Percentiles rank a stretch among this genome's conserved stretches.
These are phyloP conservation scores for Candida michaelii DNA, from an alignment of 805 yeast species.

Conservation along the genomic window DNA sequence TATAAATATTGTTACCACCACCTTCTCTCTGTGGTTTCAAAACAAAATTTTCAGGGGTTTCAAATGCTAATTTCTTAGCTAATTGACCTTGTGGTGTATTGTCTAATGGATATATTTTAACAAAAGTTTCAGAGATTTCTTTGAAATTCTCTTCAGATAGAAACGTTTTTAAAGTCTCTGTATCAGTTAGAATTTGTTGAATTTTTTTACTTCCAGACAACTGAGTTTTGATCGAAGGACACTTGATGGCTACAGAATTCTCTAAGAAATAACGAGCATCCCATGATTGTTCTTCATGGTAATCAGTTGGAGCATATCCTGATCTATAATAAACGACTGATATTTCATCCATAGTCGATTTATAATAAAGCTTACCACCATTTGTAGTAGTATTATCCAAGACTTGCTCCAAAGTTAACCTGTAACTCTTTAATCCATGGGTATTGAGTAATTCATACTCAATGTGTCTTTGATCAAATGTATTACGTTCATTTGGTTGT, in stretches of 20 bases:
- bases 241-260: constrained; percentile 76
- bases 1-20: constrained; percentile 94
- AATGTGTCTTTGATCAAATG: constrained; percentile 84
- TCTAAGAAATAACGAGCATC: constrained; percentile 72
- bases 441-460: constrained; percentile 66
- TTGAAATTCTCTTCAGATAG: constrained; percentile 31
- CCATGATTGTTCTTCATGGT: constrained; percentile 67
- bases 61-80: constrained; percentile 69
- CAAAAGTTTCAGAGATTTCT: constrained; percentile 63
- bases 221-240: constrained; percentile 88
- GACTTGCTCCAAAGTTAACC: constrained; percentile 68
- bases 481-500: constrained; percentile 84
- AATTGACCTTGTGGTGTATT: constrained; percentile 55
- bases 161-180: constrained; percentile 47
- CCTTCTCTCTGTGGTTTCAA: constrained; percentile 98
- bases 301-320: constrained; percentile 86
- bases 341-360: constrained; percentile 62
- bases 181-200: constrained; percentile 80
- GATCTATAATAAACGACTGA: constrained; percentile 89
- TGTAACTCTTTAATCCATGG: constrained; percentile 57
- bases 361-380: constrained; percentile 50
- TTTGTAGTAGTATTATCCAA: constrained; percentile 41
- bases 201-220: constrained; percentile 91
- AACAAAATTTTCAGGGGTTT: constrained; percentile 69
- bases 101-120: constrained; percentile 84